Percentiles rank a stretch among this genome's conserved stretches.
Evolutionary conservation across 2,329 filamentous ascomycete species (phyloP).

Genomic region (Dactylonectria macrodidyma): DNA sequence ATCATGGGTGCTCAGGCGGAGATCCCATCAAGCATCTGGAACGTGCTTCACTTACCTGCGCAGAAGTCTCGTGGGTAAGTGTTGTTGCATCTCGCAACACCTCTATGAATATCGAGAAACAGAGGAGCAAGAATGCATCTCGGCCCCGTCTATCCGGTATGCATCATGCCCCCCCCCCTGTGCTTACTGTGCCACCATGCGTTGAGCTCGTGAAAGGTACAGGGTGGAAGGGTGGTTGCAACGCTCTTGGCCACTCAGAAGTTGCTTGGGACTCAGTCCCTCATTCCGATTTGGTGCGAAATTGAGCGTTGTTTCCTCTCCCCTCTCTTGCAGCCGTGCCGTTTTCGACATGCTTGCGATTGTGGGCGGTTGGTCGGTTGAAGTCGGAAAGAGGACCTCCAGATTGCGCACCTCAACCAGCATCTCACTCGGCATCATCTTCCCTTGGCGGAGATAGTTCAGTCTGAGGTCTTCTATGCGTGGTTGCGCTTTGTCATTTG

Average conservation of each 20-base stretch:
- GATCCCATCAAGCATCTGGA: neutral
- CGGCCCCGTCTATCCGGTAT: neutral
- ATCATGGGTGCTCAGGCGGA: neutral
- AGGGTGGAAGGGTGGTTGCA: slow-evolving; percentile 15
- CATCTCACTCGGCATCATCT: no score
- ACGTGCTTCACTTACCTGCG: neutral
- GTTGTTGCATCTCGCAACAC: slow-evolving; percentile 2
- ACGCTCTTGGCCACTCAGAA: slow-evolving; percentile 16
- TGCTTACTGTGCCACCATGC: slow-evolving; percentile 16
- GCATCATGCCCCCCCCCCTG: slow-evolving; percentile 18
- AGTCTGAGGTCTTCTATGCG: neutral
- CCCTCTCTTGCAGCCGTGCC: neutral
- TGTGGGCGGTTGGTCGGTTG: neutral
- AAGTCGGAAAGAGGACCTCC: slow-evolving; percentile 13
- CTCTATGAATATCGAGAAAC: slow-evolving; percentile 1
- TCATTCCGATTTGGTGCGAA: neutral
- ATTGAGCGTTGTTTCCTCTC: slow-evolving; percentile 7
- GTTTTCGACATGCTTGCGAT: neutral
- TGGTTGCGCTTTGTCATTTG: neutral
- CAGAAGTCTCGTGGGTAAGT: neutral
- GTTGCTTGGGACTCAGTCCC: neutral
- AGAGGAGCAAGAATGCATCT: neutral
- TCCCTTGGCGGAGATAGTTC: neutral
- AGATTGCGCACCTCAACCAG: neutral
- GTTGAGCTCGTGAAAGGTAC: slow-evolving; percentile 11